Evolutionary conservation across 2,329 filamentous ascomycete species (phyloP).

Genomic region (Aureobasidium sp.): DNA sequence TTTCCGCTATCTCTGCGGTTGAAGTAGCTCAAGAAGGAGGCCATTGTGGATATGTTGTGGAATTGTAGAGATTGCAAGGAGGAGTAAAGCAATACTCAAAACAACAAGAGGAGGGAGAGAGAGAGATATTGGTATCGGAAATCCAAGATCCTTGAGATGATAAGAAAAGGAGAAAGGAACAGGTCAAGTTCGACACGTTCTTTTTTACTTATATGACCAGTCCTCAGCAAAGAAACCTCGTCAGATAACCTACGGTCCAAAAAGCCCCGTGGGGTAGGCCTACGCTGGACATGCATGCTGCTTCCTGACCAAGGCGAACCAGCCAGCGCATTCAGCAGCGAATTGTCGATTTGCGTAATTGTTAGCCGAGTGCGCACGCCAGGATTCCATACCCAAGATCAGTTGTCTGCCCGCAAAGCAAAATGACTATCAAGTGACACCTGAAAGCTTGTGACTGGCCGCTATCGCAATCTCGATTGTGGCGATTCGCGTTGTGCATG

Average conservation of each 20-base stretch:
- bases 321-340: slow-evolving; percentile 2
- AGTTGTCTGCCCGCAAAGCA: neutral
- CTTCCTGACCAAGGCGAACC: too few species aligned
- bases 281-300: slow-evolving; percentile 8
- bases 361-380: neutral
- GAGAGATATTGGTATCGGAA: neutral
- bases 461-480: slow-evolving; percentile 11
- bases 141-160: too few species aligned
- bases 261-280: slow-evolving; percentile 5
- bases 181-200: neutral
- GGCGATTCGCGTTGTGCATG: slow-evolving; percentile 4
- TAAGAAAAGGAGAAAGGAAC: neutral
- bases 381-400: slow-evolving; percentile 9
- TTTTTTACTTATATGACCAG: slow-evolving; percentile 5
- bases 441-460: neutral
- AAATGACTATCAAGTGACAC: neutral
- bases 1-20: slow-evolving; percentile 16
- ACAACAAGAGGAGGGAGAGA: neutral
- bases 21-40: slow-evolving; percentile 16
- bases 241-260: slow-evolving; percentile 9
- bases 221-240: neutral
- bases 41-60: slow-evolving; percentile 7
- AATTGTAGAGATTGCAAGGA: slow-evolving; percentile 1
- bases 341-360: slow-evolving; percentile 14
- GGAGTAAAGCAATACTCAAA: neutral